Base-by-base conservation (phyloP, 257 asterid species). In the Rubia yunnanensis region DNA sequence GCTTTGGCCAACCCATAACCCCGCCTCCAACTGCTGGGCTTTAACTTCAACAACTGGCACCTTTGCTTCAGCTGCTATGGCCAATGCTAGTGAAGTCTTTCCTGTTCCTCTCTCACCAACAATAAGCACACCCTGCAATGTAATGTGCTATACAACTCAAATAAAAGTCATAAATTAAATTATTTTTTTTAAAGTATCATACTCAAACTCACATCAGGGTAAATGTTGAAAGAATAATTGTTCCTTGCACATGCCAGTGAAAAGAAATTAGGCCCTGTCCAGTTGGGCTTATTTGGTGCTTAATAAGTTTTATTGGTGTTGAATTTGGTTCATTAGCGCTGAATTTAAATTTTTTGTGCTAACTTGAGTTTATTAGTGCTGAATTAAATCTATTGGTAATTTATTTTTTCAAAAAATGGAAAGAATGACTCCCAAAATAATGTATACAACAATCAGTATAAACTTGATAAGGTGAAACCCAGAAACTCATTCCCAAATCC, bases 31-130 rank as follows among this genome's bases (percentile, higher is more conserved):
- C 80, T 87, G 94, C 58, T 88, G 94, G 72, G 97, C 90, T 77
- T 86, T 88, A 46, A 92, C 86, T 85, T 92, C 85, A 69, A 92
- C 99, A 65, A 92, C 87, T 41, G 99, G 99, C 58, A 92, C 99
- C 79, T 81, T 92, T 22, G 99, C 97, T 80, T 92, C 97, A 38
- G 97, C 96, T 20, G 99, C 97, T 70, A 92, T 89, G 65, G 99
- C 99, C 78, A 87, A 72, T 70, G 96, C 96, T n/a, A 92, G 90
- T 67, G 96, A 84, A 59, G 97, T 92, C 77, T 92, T 92, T 48
- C 97, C 99, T 22, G 99, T 89, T 78, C 96, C 99, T 78, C 95
- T 84, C 85, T 92, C 99, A 63, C 99, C 99, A 74, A 92, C 97
- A 49, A 92, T 87, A 67, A 92, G 99, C 75, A 92, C 99, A 58